Evolutionary conservation across 2,329 filamentous ascomycete genomes (phyloP).

Genomic region (Neofusicoccum cordaticola): DNA sequence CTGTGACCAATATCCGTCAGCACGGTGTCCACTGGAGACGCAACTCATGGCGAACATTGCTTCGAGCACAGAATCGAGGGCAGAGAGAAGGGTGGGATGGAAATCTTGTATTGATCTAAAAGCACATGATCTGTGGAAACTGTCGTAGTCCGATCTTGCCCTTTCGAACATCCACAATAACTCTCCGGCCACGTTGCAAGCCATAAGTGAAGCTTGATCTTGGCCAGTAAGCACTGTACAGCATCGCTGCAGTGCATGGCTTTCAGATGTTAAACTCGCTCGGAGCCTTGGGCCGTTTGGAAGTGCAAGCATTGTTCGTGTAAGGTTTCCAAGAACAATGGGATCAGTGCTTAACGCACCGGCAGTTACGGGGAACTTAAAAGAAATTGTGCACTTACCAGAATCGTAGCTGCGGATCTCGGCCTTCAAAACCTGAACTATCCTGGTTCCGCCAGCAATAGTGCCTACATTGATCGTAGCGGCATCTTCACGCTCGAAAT

Average conservation of each 20-base stretch:
- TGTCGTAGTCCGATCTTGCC: not conserved
- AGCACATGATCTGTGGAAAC: constrained; percentile 12
- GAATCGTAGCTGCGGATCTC: constrained; percentile 90
- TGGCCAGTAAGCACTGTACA: not conserved
- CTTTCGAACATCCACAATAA: not conserved
- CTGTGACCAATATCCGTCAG: constrained; percentile 42
- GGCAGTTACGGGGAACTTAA: not conserved
- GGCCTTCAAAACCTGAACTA: constrained; percentile 82
- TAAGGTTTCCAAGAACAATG: not conserved
- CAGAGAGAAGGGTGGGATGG: constrained; percentile 2
- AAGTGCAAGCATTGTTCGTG: not conserved
- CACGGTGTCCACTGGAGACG: not conserved
- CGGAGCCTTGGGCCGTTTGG: not conserved
- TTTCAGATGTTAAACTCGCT: not conserved
- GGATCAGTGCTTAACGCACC: not conserved
- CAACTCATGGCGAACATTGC: constrained; percentile 6
- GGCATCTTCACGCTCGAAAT: constrained; percentile 88
- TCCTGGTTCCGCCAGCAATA: constrained; percentile 73
- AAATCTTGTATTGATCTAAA: constrained; percentile 15
- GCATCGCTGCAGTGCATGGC: not conserved
- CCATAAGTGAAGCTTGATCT: not conserved
- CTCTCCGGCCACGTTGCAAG: not conserved
- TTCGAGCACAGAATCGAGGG: not conserved
- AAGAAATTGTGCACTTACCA: constrained; percentile 54
- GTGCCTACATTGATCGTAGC: constrained; percentile 82